Percentiles rank a stretch among this genome's conserved stretches.
Conservation (phyloP, 345 rosid species). For the Melaleuca alternifolia region DNA sequence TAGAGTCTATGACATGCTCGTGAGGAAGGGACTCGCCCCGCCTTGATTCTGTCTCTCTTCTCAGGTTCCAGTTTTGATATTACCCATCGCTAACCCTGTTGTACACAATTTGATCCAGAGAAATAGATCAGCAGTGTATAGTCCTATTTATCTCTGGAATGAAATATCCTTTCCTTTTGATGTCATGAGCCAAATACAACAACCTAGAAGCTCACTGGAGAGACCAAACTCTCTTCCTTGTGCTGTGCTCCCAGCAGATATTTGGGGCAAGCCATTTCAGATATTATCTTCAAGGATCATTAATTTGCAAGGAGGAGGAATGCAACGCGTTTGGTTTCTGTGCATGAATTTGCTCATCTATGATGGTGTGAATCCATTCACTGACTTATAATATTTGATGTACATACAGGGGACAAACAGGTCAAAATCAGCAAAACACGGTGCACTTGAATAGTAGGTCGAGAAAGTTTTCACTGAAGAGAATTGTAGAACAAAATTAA, state of each 20-base stretch:
- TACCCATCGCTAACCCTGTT: neutral
- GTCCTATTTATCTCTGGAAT: neutral
- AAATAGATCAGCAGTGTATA: neutral
- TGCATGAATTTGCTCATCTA: neutral
- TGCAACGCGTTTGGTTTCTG: neutral
- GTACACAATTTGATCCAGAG: neutral
- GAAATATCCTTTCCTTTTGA: neutral
- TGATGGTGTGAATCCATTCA: neutral
- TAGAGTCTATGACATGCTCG: conserved; percentile 83
- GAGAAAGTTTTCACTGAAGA: conserved; percentile 41
- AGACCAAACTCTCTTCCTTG: neutral
- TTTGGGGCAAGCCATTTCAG: neutral
- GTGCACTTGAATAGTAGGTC: neutral
- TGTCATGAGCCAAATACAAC: neutral
- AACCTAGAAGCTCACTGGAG: neutral
- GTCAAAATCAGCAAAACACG: neutral
- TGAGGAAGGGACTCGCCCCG: conserved; percentile 82
- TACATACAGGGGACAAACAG: neutral
- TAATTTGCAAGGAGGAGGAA: neutral
- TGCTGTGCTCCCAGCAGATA: neutral
- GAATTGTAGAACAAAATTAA: conserved; percentile 86
- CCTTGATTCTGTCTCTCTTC: neutral
- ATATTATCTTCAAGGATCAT: neutral
- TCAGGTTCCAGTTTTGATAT: neutral
- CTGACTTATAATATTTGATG: neutral